Percentiles rank a stretch among this genome's conserved stretches.
Evolutionary conservation across 2,329 filamentous ascomycete species (phyloP).

Genomic region (Scortechinia acanthostroma): DNA sequence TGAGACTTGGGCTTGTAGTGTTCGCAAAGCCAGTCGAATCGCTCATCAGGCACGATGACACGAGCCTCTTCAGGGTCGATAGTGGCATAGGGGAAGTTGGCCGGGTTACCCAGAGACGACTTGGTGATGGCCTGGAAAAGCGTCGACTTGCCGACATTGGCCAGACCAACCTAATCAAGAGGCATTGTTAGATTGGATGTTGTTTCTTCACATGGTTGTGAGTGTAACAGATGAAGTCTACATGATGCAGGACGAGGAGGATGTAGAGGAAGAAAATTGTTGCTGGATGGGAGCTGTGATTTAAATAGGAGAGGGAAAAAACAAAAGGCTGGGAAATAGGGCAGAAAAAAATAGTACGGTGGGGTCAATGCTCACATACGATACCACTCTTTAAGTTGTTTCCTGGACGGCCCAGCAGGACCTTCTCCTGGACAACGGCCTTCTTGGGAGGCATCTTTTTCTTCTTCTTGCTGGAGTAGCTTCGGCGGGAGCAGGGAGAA

Average conservation of each 20-base stretch:
- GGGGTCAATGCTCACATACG: constrained; percentile 45
- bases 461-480: constrained; percentile 51
- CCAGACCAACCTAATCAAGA: constrained; percentile 76
- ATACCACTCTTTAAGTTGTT: constrained; percentile 99
- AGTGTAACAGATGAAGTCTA: neutral
- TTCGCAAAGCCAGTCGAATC: constrained; percentile 89
- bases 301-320: neutral
- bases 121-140: constrained; percentile 99
- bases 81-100: constrained; percentile 98
- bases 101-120: constrained; percentile 92
- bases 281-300: neutral
- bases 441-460: constrained; percentile 95
- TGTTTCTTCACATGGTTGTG: too few relatives aligned
- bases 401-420: constrained; percentile 88
- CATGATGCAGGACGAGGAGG: neutral
- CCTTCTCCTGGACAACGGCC: constrained; percentile 82
- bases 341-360: constrained; percentile 27
- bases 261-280: neutral
- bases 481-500: constrained; percentile 33
- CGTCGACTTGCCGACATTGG: constrained; percentile 98
- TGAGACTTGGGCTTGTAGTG: constrained; percentile 97
- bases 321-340: neutral
- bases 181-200: constrained; percentile 6
- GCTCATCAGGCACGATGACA: constrained; percentile 90
- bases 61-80: constrained; percentile 98